Evolutionary conservation across 257 asterid species (phyloP), one percentile per base, ranked within the genome.

Genomic region (Nemophila menziesii): DNA sequence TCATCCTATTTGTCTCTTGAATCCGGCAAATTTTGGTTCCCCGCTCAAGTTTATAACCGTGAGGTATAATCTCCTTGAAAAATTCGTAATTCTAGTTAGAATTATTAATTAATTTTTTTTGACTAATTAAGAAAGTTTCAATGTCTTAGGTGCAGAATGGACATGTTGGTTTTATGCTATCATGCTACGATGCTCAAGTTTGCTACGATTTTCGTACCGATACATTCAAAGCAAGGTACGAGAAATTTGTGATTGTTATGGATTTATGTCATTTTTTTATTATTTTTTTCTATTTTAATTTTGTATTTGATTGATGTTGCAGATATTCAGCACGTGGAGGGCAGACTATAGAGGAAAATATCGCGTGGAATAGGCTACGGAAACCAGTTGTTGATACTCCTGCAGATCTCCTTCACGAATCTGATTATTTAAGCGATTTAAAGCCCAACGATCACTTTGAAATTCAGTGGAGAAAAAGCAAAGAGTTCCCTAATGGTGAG

Each of bases 91-190:
- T n/a, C n/a, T n/a, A n/a, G n/a, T n/a, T n/a, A n/a, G n/a, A n/a
- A n/a, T n/a, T n/a, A n/a, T n/a, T n/a, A n/a, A n/a, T n/a, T n/a
- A n/a, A 39, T 13, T 29, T 29, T 29, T 29, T 29, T 2, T 29
- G 36, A 13, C 8, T 29, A 26, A 26, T 26, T 26, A 29, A 29
- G n/a, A n/a, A n/a, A n/a, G n/a, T n/a, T n/a, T n/a, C n/a, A n/a
- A n/a, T n/a, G n/a, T n/a, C n/a, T n/a, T n/a, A n/a, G 49, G 66
- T 75, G 76, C 85, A 90, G 96, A 81, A 79, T 62, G 96, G 93
- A 18, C 75, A 65, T 33, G 51, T 61, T 22, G 98, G 98, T 16
- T 90, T 90, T 53, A 61, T 75, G 80, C 76, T 90, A 33, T 90
- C 98, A 13, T 74, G 98, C 43, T 85, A 90, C 59, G 98, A 85